These are phyloP conservation scores for Zopfia rhizophila DNA, from an alignment of 2,329 filamentous ascomycete species.

Conservation along the genomic window DNA sequence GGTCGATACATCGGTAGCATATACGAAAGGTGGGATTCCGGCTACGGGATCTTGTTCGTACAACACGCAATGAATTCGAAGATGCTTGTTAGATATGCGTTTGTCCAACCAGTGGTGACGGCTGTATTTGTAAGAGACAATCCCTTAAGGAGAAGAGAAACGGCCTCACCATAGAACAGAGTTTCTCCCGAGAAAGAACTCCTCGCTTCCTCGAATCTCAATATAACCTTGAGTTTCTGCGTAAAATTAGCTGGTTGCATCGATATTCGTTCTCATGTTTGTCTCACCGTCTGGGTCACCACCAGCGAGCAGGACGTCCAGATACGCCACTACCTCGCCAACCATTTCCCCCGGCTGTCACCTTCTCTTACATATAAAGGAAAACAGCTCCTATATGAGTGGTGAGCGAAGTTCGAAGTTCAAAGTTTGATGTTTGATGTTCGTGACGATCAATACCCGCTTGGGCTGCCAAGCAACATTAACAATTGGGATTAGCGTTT, in stretches of 20 bases:
- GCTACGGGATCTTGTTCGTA: slow-evolving; percentile 53
- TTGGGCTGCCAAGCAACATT: slow-evolving; percentile 3
- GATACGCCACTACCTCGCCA: slow-evolving; percentile 36
- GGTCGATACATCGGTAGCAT: slow-evolving; percentile 57
- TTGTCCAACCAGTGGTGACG: slow-evolving; percentile 44
- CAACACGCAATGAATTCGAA: slow-evolving; percentile 58
- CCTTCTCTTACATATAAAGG: no score
- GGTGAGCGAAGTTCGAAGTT: slow-evolving; percentile 3
- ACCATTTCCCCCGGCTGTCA: slow-evolving; percentile 30
- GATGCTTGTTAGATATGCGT: slow-evolving; percentile 58
- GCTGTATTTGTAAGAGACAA: slow-evolving; percentile 22
- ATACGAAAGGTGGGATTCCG: slow-evolving; percentile 57
- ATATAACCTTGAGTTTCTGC: slow-evolving; percentile 39
- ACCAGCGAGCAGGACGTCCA: slow-evolving; percentile 35
- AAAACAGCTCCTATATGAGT: slow-evolving; percentile 3
- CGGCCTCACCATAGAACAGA: slow-evolving; percentile 43
- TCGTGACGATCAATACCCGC: neutral
- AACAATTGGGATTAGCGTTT: slow-evolving; percentile 5
- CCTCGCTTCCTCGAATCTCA: slow-evolving; percentile 46
- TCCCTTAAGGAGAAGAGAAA: no score
- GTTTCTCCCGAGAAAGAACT: slow-evolving; percentile 49
- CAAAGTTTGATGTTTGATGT: slow-evolving; percentile 5
- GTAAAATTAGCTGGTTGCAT: slow-evolving; percentile 28
- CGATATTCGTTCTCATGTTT: neutral
- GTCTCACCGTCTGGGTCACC: slow-evolving; percentile 29